phyloP scores from a whole-genome alignment of 179 eudicot genomes.

The Sideroxylon spinosum region DNA sequence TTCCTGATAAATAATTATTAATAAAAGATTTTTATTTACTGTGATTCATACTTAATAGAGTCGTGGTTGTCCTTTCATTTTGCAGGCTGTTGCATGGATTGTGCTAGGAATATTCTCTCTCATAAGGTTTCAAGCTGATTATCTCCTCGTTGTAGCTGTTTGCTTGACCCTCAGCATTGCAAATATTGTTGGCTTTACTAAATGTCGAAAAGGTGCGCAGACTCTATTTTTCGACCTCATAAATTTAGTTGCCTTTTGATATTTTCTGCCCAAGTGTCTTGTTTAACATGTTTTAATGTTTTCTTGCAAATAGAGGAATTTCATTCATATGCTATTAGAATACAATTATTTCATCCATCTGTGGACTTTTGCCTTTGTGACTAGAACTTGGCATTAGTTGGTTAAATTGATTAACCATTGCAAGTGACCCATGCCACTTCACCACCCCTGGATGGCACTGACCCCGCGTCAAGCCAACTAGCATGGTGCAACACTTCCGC shows the following conservation, averaged over 20 bases:
- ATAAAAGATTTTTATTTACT: background rate
- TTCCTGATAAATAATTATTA: background rate
- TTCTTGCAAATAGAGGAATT: too few relatives aligned
- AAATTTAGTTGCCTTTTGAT: background rate
- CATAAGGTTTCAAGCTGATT: constrained; percentile 90
- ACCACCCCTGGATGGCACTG: too few relatives aligned
- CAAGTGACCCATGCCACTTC: too few relatives aligned
- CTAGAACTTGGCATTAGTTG: background rate
- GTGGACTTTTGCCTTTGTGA: background rate
- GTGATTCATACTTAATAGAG: background rate
- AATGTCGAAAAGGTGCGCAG: constrained; percentile 64
- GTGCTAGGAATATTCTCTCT: constrained; percentile 79
- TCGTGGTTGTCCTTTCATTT: constrained; percentile 10
- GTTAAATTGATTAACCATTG: background rate
- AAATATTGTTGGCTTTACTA: constrained; percentile 84
- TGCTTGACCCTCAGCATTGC: constrained; percentile 93
- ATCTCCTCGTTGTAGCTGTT: constrained; percentile 86
- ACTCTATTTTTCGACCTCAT: background rate
- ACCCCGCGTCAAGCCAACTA: too few relatives aligned
- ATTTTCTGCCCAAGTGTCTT: background rate
- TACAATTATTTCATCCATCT: background rate
- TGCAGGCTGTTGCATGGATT: constrained; percentile 85
- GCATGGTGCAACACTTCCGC: too few relatives aligned
- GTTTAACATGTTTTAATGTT: background rate
- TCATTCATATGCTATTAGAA: background rate